phyloP scores from a whole-genome alignment of 805 yeast species.

The Ogataea ganodermae region DNA sequence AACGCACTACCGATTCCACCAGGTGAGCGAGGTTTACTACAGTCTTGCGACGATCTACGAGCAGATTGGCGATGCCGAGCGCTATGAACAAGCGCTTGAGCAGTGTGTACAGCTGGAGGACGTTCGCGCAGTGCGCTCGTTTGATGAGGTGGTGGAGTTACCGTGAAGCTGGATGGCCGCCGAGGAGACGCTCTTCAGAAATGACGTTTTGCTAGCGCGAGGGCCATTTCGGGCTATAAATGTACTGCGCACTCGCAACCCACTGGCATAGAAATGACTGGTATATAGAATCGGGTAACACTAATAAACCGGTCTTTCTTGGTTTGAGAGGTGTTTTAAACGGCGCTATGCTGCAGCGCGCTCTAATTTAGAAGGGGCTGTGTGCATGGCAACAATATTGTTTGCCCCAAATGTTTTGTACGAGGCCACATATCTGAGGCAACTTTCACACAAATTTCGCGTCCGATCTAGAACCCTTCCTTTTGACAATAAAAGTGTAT shows the following conservation, averaged over 20 bases:
- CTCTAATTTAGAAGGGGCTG: neutral
- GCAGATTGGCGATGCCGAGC: slow-evolving; percentile 49
- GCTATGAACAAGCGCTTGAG: slow-evolving; percentile 56
- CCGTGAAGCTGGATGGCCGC: neutral
- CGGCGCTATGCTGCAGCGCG: neutral
- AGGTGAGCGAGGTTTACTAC: slow-evolving; percentile 66
- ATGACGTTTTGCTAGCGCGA: too few relatives aligned
- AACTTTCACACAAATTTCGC: neutral
- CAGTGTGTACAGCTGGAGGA: slow-evolving; percentile 66
- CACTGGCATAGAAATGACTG: too few relatives aligned
- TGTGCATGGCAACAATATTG: neutral
- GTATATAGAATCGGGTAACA: too few relatives aligned
- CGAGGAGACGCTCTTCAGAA: too few relatives aligned
- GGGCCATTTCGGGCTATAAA: too few relatives aligned
- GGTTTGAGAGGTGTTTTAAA: neutral
- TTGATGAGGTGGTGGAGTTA: slow-evolving; percentile 15
- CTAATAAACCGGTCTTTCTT: too few relatives aligned
- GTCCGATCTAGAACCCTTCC: neutral
- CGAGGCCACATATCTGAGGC: neutral
- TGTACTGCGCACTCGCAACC: too few relatives aligned
- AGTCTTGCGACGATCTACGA: slow-evolving; percentile 65
- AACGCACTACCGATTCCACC: slow-evolving; percentile 43
- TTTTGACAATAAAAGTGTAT: neutral
- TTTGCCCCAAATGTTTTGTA: neutral
- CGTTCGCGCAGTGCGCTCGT: slow-evolving; percentile 51